Evolutionary conservation across 2,329 filamentous ascomycete species (phyloP).

Genomic region (Cladophialophora bantiana): DNA sequence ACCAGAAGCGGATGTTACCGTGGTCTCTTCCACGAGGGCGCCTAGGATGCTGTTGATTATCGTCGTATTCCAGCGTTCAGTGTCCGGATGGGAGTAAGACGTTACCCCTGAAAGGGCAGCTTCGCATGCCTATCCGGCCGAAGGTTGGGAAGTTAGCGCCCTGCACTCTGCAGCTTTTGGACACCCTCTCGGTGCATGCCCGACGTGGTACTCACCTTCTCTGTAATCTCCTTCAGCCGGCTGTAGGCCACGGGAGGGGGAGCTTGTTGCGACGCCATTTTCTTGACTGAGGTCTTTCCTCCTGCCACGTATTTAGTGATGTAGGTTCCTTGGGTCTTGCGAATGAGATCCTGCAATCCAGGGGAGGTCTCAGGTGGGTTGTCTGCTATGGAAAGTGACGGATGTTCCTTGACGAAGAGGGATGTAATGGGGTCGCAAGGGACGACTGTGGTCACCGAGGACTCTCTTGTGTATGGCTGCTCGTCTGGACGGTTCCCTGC

Average conservation of each 20-base stretch:
- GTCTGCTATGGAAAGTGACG: not conserved
- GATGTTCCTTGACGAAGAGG: constrained; percentile 6
- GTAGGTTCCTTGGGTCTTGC: constrained; percentile 24
- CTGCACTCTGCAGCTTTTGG: constrained; percentile 4
- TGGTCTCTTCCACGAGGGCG: constrained; percentile 52
- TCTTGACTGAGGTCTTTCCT: constrained; percentile 27
- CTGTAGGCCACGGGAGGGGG: constrained; percentile 75
- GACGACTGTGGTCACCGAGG: constrained; percentile 12
- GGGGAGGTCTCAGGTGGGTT: not conserved
- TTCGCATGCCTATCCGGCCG: constrained; percentile 75
- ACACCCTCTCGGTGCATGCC: not conserved
- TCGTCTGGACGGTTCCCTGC: not conserved
- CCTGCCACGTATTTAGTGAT: constrained; percentile 20
- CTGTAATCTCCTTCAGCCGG: constrained; percentile 83
- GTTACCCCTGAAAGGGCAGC: constrained; percentile 75
- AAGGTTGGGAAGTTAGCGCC: not conserved
- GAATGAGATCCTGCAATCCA: constrained; percentile 16
- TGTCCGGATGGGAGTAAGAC: constrained; percentile 86
- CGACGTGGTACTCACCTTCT: constrained; percentile 67
- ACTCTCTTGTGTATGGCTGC: constrained; percentile 10
- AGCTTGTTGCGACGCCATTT: constrained; percentile 38
- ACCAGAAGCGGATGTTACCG: constrained; percentile 47
- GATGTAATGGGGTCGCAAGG: constrained; percentile 3
- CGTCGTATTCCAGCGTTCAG: constrained; percentile 84
- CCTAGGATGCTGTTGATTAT: constrained; percentile 76